Conservation (phyloP, 805 yeast species). For the Metschnikowia lunata region DNA sequence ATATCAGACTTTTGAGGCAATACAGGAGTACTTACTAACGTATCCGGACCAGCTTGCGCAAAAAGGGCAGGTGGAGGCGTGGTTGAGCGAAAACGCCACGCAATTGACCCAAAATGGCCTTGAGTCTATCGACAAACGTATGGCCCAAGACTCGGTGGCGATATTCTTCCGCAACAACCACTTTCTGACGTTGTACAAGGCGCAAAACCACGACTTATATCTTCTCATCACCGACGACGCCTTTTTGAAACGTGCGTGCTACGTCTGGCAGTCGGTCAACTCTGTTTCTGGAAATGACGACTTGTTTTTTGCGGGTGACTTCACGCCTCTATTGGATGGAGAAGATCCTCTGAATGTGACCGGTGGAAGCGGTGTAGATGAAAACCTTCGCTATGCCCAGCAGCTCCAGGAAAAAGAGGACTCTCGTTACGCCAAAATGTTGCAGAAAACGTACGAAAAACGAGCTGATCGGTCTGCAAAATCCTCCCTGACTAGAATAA, state of each 20-base stretch:
- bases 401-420: conserved; percentile 59
- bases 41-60: conserved; percentile 8
- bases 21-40: conserved; percentile 51
- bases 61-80: conserved; percentile 21
- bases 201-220: conserved; percentile 47
- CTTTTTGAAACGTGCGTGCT: conserved; percentile 34
- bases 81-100: conserved; percentile 59
- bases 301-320: conserved; percentile 62
- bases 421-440: conserved; percentile 41
- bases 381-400: conserved; percentile 32
- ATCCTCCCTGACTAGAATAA: no score
- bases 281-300: conserved; percentile 69
- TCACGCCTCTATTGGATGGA: conserved; percentile 42
- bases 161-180: conserved; percentile 89
- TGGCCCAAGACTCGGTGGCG: conserved; percentile 52
- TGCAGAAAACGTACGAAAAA: conserved; percentile 33
- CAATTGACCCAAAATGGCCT: conserved; percentile 76
- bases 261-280: conserved; percentile 79
- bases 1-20: conserved; percentile 43
- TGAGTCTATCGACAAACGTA: conserved; percentile 35
- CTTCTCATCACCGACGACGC: conserved; percentile 74
- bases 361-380: conserved; percentile 1
- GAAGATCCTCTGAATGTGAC: neutral
- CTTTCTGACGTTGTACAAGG: conserved; percentile 66
- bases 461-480: no score